Base-by-base conservation (phyloP, 208 protist genomes). In the Angomonas ambiguus region DNA sequence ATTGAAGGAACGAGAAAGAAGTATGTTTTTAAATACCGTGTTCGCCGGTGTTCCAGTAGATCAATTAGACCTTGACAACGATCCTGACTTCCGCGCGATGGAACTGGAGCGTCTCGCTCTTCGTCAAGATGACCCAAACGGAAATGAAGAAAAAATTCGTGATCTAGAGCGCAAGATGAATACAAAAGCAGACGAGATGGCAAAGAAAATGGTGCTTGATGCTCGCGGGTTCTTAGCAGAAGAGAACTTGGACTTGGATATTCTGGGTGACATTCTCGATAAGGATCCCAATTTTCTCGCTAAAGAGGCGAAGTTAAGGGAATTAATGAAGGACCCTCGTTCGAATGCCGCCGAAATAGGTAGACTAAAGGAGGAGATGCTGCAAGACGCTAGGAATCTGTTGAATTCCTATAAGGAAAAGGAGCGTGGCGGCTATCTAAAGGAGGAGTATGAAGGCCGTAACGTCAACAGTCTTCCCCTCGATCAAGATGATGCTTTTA, bases 101-200 rank as follows among this genome's bases (percentile, higher is more conserved):
- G 83, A 90, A 70, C 76, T 88, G 55, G 60, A 87, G 65, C 79
- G 82, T 48, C 82, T 83, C 6, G 74, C 78, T 22, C 71, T 92
- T 31, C 72, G 75, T 24, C 67, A 69, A 20, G 65, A 75, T 28
- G 72, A 78, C 30, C 66, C 77, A 2, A 53, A 57, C 30, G 61
- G 60, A 38, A 83, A 84, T 64, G 72, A 63, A 3, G 58, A 58
- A 10, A 71, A 69, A 6, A 76, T 88, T 51, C 67, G 42, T 55
- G 42, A 72, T 11, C 30, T 79, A 24, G 69, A 83, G 55, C 59
- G 59, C 1, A 35, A 27, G 18, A 80, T 92, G 65, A 85, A 88
- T 28, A 53, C 84, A n/a, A 76, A 76, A 27, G 77, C 71, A 20
- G 79, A 84, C 58, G 69, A 79, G 11, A 62, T 93, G 62, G 87